Conservation (phyloP, 2,329 filamentous ascomycete genomes). For the Monilinia aucupariae region DNA sequence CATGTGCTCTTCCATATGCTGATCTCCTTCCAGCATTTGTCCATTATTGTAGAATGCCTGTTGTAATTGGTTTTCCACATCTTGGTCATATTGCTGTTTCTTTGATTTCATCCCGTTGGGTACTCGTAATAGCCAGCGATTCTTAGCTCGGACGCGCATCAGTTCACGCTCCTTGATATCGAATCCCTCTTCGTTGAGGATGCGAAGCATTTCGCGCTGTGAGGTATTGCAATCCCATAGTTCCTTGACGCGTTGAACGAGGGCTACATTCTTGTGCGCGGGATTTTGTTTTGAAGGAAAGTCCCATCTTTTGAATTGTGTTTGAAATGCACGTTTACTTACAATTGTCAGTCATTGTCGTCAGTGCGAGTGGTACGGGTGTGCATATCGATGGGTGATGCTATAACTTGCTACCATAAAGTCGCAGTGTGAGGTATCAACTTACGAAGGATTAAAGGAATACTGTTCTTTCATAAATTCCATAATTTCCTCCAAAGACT, state of each 20-base stretch:
- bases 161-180: conserved; percentile 66
- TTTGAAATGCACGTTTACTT: conserved; percentile 72
- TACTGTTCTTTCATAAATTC: conserved; percentile 59
- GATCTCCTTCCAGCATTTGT: conserved; percentile 29
- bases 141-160: conserved; percentile 61
- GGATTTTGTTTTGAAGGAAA: conserved; percentile 72
- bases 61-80: conserved; percentile 35
- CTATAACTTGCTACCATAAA: conserved; percentile 24
- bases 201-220: conserved; percentile 68
- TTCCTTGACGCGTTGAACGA: conserved; percentile 66
- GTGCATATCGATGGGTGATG: conserved; percentile 15
- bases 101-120: conserved; percentile 52
- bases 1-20: conserved; percentile 27
- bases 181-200: conserved; percentile 67
- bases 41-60: conserved; percentile 34
- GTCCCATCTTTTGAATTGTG: conserved; percentile 71
- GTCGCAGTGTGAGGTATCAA: not conserved
- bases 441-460: conserved; percentile 45
- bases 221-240: conserved; percentile 71
- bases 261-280: conserved; percentile 61
- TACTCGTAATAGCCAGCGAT: conserved; percentile 61
- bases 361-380: conserved; percentile 23
- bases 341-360: not conserved
- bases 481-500: conserved; percentile 68
- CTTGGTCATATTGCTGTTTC: conserved; percentile 34